phyloP scores from a whole-genome alignment of 495 filamentous ascomycete species.

The Margaritispora aquatica region DNA sequence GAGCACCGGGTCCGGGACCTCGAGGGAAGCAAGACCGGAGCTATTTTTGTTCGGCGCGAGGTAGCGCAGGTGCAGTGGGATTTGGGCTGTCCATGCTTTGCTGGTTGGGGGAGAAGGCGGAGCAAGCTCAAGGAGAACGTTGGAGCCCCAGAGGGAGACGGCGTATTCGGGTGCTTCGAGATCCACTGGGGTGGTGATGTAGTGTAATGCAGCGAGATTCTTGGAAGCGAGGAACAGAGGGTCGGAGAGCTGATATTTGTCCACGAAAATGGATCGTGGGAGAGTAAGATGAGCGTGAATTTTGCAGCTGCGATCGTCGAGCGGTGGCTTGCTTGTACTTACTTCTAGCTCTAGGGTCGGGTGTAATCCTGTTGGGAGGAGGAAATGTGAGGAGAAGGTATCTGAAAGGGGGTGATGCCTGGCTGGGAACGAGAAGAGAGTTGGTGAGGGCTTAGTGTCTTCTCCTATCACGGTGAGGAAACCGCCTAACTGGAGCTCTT shows the following conservation, averaged over 20 bases:
- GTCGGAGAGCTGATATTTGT: constrained; percentile 79
- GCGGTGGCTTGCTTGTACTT: constrained; percentile 32
- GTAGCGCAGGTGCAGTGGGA: constrained; percentile 88
- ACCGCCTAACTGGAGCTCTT: constrained; percentile 73
- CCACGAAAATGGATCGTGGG: constrained; percentile 76
- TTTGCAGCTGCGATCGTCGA: constrained; percentile 47
- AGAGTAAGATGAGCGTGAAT: constrained; percentile 83
- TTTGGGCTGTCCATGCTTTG: constrained; percentile 57
- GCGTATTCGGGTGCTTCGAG: constrained; percentile 90
- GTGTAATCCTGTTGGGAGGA: constrained; percentile 75
- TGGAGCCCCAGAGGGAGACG: constrained; percentile 71
- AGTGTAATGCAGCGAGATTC: constrained; percentile 60
- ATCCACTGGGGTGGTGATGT: constrained; percentile 73
- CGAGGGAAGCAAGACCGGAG: constrained; percentile 40
- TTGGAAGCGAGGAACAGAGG: constrained; percentile 67
- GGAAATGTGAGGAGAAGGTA: constrained; percentile 47
- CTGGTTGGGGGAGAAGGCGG: constrained; percentile 30
- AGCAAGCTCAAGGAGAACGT: constrained; percentile 68
- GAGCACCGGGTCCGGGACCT: constrained; percentile 67
- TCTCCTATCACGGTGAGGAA: constrained; percentile 73
- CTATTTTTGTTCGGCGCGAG: constrained; percentile 42
- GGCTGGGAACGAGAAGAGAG: constrained; percentile 84
- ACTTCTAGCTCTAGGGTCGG: constrained; percentile 65
- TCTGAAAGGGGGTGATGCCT: constrained; percentile 61
- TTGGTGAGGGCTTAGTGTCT: constrained; percentile 57